Percentiles rank a stretch among this genome's conserved stretches.
Conservation (phyloP, 2,329 filamentous ascomycete species). For the Aspergillus jensenii region DNA sequence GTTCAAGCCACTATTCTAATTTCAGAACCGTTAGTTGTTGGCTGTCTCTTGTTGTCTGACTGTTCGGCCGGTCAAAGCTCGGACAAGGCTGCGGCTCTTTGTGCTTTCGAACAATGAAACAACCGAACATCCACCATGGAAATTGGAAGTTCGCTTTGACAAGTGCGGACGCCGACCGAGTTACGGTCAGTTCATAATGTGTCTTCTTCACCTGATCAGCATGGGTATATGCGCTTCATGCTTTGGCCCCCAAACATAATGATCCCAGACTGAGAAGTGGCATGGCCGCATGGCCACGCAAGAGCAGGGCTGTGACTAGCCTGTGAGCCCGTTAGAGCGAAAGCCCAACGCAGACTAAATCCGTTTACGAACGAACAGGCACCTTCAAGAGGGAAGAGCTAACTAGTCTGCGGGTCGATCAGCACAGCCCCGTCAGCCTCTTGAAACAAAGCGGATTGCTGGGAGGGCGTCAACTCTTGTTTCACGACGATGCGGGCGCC, state of each 20-base stretch:
- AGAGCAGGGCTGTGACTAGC: constrained; percentile 7
- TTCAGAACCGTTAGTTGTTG: not conserved
- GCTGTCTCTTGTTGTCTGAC: not conserved
- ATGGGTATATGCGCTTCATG: not conserved
- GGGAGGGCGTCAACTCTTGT: not conserved
- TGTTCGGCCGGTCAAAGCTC: not conserved
- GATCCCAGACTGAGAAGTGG: not conserved
- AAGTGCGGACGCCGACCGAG: not conserved
- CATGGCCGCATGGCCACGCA: constrained; percentile 3
- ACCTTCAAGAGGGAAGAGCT: not conserved
- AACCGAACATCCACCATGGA: not conserved
- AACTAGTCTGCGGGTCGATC: not conserved
- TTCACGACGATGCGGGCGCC: constrained; percentile 4
- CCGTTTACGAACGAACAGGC: not conserved
- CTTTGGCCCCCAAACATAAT: constrained; percentile 7
- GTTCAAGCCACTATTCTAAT: not conserved
- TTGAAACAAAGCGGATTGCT: constrained; percentile 9
- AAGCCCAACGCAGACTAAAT: not conserved
- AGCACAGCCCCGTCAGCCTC: not conserved
- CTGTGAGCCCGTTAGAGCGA: not conserved
- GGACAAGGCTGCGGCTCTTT: not conserved
- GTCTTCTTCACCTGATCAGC: not conserved
- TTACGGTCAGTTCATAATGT: not conserved
- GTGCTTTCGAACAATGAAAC: not conserved
- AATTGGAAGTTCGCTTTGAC: not conserved